These are phyloP conservation scores for Aulographum hederae DNA, from an alignment of 2,329 filamentous ascomycete genomes.

Conservation along the genomic window DNA sequence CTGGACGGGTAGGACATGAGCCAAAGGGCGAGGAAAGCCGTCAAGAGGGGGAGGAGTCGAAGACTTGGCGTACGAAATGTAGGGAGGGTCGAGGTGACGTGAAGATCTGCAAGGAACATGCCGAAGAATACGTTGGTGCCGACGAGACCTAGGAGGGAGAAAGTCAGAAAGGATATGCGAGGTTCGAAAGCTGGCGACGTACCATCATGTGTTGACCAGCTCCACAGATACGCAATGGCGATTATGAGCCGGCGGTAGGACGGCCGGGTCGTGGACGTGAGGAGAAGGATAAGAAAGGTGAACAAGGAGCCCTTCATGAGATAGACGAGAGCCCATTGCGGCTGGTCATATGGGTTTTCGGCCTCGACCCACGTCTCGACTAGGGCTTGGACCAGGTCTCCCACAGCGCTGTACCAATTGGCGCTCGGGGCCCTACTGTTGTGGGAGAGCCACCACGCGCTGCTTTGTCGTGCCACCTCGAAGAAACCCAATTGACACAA, in stretches of 20 bases:
- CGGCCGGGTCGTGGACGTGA: slow-evolving; percentile 30
- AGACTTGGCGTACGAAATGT: slow-evolving; percentile 1
- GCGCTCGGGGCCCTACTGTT: slow-evolving; percentile 4
- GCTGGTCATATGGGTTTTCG: slow-evolving; percentile 34
- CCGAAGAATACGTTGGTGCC: slow-evolving; percentile 11
- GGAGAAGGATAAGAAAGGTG: slow-evolving; percentile 34
- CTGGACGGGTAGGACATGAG: slow-evolving; percentile 11
- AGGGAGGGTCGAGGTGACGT: slow-evolving; percentile 9
- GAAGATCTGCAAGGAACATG: slow-evolving; percentile 11
- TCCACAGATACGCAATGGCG: slow-evolving; percentile 30
- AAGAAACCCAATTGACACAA: slow-evolving; percentile 10
- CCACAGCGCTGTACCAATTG: slow-evolving; percentile 21
- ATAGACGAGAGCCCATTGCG: slow-evolving; percentile 40
- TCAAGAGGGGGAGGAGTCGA: slow-evolving; percentile 6
- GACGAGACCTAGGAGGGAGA: slow-evolving; percentile 4
- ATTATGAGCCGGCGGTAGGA: slow-evolving; percentile 30
- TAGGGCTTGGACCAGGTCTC: slow-evolving; percentile 7
- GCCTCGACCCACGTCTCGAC: slow-evolving; percentile 26
- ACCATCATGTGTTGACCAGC: slow-evolving; percentile 18
- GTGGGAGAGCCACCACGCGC: slow-evolving; percentile 10
- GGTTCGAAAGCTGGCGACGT: slow-evolving; percentile 4
- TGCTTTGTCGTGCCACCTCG: slow-evolving; percentile 8
- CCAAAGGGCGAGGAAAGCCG: slow-evolving; percentile 10
- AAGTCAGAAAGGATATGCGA: no score
- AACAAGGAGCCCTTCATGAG: slow-evolving; percentile 35